Percentiles rank a stretch among this genome's conserved stretches.
Conservation (phyloP, 2,329 filamentous ascomycete genomes). For the Ilyonectria robusta region DNA sequence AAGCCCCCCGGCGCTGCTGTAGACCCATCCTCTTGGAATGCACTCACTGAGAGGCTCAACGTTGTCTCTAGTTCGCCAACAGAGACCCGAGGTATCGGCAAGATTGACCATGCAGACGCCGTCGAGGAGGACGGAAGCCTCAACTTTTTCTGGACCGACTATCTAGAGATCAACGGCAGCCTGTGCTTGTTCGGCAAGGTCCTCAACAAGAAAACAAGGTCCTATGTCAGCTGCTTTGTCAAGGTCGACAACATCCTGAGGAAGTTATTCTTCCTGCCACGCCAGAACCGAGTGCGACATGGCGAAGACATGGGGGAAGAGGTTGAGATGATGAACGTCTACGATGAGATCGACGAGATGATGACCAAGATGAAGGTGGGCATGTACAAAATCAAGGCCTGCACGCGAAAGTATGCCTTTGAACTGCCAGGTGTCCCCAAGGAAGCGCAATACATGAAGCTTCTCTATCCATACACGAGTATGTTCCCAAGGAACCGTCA, state of each 20-base stretch:
- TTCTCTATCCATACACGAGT: slow-evolving; percentile 95
- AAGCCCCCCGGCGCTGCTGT: slow-evolving; percentile 72
- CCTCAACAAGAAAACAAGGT: slow-evolving; percentile 84
- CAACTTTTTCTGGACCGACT: slow-evolving; percentile 97
- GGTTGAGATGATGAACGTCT: slow-evolving; percentile 90
- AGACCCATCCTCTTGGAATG: slow-evolving; percentile 90
- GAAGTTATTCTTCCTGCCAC: slow-evolving; percentile 93
- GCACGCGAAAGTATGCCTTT: slow-evolving; percentile 93
- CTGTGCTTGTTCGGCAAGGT: slow-evolving; percentile 97
- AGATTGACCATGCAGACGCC: slow-evolving; percentile 86
- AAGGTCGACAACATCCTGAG: slow-evolving; percentile 95
- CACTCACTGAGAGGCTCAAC: slow-evolving; percentile 88
- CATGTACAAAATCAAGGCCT: slow-evolving; percentile 95
- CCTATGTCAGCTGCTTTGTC: slow-evolving; percentile 92
- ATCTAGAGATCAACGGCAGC: slow-evolving; percentile 91
- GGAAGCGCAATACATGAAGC: slow-evolving; percentile 92
- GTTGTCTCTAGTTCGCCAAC: slow-evolving; percentile 81
- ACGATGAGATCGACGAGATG: slow-evolving; percentile 87
- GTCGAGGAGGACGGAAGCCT: slow-evolving; percentile 94
- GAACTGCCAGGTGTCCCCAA: slow-evolving; percentile 89
- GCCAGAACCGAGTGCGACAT: slow-evolving; percentile 69
- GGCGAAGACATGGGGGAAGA: slow-evolving; percentile 82
- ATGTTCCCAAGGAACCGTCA: slow-evolving; percentile 26
- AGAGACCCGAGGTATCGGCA: slow-evolving; percentile 78
- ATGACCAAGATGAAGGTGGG: slow-evolving; percentile 90